Base-by-base conservation (phyloP, 1,284 basidiomycete species). In the Ganoderma lucidum region DNA sequence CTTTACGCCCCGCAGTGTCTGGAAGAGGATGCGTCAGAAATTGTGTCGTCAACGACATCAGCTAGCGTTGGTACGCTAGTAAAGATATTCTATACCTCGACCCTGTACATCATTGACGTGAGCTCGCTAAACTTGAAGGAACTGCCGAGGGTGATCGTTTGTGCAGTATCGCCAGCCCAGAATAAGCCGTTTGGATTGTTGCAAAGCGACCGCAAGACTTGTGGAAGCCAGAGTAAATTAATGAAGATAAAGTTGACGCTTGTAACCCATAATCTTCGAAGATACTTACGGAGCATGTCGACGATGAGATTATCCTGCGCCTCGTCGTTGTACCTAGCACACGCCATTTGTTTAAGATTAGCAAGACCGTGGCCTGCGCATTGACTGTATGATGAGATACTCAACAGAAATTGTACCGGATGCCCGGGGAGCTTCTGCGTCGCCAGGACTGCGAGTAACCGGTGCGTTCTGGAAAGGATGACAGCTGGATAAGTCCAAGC, bases 101-200 rank as follows among this genome's bases (percentile, higher is more conserved):
- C 76, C 30, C 86, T 83, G 69, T 86, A 86, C 41, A 93, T 73
- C 73, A 91, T 89, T 0, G 91, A 85, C 73, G 90, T 93, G 66
- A 94, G 76, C 53, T 93, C 92, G 70, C 90, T 81, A 77, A 94
- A 94, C 23, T 88, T 81, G 73, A 94, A 93, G 0, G 90, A 87
- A 66, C 90, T 92, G 0, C 92, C 92, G 2, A 87, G 83, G 0
- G 89, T 88, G n/a, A 94, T 93, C 0, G 92, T 91, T 73, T 94
- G 92, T 0, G 92, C 92, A 0, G 93, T 94, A 75, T 94, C 92
- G 0, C 92, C 93, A 0, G 92, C 92, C 90, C 90, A 94, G 75
- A 93, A 93, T 23, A 92, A 78, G 0, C 93, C 92, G n/a, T 90
- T 80, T 0, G 87, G 84, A 75, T 93, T 93, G 17, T 78, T 78